These are phyloP conservation scores for Cryptococcus sp. DNA, from an alignment of 1,284 basidiomycete genomes.

Conservation along the genomic window DNA sequence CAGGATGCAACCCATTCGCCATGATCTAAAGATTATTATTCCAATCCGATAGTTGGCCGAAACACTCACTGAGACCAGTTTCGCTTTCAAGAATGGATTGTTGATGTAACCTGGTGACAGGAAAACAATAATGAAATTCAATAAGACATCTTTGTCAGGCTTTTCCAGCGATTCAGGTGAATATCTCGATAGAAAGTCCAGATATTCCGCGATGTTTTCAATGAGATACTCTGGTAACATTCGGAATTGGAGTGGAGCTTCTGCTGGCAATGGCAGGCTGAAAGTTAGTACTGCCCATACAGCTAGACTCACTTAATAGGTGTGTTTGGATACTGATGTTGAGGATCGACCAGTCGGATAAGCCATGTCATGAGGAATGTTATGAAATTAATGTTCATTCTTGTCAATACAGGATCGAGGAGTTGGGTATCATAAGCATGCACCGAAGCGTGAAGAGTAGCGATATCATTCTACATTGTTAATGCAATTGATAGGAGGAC, in stretches of 20 bases:
- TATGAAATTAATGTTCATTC: slow-evolving; percentile 74
- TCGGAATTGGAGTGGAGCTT: slow-evolving; percentile 78
- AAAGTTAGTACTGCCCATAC: slow-evolving; percentile 1
- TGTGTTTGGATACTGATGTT: slow-evolving; percentile 68
- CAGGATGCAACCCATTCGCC: slow-evolving; percentile 74
- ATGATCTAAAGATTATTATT: slow-evolving; percentile 57
- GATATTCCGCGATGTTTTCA: slow-evolving; percentile 89
- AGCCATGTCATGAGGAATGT: slow-evolving; percentile 93
- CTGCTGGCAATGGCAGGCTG: slow-evolving; percentile 77
- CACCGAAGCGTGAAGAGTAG: slow-evolving; percentile 61
- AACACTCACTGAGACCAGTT: slow-evolving; percentile 76
- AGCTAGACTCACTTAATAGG: slow-evolving; percentile 57
- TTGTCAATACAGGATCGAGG: slow-evolving; percentile 76
- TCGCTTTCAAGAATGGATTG: slow-evolving; percentile 97
- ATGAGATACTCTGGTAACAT: slow-evolving; percentile 92
- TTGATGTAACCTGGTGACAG: slow-evolving; percentile 95
- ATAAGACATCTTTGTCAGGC: slow-evolving; percentile 78
- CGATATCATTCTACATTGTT: slow-evolving; percentile 58
- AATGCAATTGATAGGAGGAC: background rate
- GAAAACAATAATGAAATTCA: slow-evolving; percentile 87
- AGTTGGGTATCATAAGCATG: slow-evolving; percentile 81
- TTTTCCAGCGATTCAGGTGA: slow-evolving; percentile 75
- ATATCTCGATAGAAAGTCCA: slow-evolving; percentile 74
- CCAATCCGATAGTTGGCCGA: too few relatives aligned
- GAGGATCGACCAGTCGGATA: slow-evolving; percentile 85